Evolutionary conservation across 1,284 basidiomycete species (phyloP), one percentile per base, ranked within the genome.

Genomic region (Schizopora paradoxa): DNA sequence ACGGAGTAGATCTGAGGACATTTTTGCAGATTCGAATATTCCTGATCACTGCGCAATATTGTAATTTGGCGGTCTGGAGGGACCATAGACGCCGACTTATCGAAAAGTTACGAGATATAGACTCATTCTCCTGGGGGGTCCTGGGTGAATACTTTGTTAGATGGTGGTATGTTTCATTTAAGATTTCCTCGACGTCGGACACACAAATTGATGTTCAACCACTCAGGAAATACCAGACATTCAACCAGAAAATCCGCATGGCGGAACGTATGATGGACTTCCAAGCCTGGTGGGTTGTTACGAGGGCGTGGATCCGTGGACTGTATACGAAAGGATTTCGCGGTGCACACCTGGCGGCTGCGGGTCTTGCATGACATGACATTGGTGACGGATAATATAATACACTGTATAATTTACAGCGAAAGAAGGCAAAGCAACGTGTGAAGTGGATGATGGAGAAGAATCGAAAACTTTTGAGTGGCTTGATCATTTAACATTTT

Each of bases 11-110:
- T 27, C 37, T 38, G 13, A 23, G 26, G 46, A 38, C 52, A 22
- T 34, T 14, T 7, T 25, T 23, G 10, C 46, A 87, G 76, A 71
- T 82, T 50, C 85, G 93, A 8, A 81, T 96, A 58, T 99, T 97
- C 64, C 64, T 98, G 31, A 88, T 98, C 50, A 86, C 89, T 5
- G 93, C 93, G 0, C 86, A 91, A 56, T 96, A 91, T 64, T 98
- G 95, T 63, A 77, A 84, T 38, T 72, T 70, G 16, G 82, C 92
- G 29, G 86, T 93, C 2, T 96, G 91, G 84, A 70, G 78, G 54
- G 86, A 89, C 58, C 91, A 95, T 48, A 73, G 74, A 55, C 68
- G 73, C 45, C 70, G 70, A 10, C 55, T 82, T 5, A 63, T 73
- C 45, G 63, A 70, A 45, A 57, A 63, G 51, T 69, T 82, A 66